Base-by-base conservation (phyloP, 2,329 filamentous ascomycete genomes). In the Penicillium sp. region DNA sequence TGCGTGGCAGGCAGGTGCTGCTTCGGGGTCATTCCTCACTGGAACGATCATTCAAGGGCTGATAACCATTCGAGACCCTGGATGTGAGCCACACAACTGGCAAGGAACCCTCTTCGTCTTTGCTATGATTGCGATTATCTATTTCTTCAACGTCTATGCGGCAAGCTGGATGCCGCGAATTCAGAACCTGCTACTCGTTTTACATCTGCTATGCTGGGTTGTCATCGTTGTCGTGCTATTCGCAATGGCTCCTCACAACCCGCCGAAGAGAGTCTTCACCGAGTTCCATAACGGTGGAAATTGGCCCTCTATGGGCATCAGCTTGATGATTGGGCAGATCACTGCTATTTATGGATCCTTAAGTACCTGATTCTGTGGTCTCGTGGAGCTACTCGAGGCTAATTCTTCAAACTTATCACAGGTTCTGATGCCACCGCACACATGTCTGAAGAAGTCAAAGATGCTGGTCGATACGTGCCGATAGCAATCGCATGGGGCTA, bases 41-140 rank as follows among this genome's bases (percentile, higher is more conserved):
- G 79, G 78, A 5, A 79, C 76, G 0, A 62, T 81, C 40, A 79
- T 81, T 36, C 78, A 81, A 52, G 71, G 74, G 2, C 67, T 77
- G 10, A 74, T 78, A 21, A 68, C 72, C 47, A 70, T 79, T 56
- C 75, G 76, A 36, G 58, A 75, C 43, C 74, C 74, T 0, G 63
- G 69, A 8, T 82, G 80, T 52, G 56, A 59, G 0, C 68, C 72
- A 0, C 69, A 73, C 5, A 71, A 69, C 40, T 82, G 79, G 79
- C 79, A 82, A 38, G 78, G 75, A 11, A 81, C 78, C 0, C 66
- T 82, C 1, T 75, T 81, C 54, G 76, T 79, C 9, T 77, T 80
- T 52, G 76, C 76, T 1, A 72, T 79, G 46, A 74, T 76, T 18
- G 48, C 76, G 4, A 56, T 80, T 4, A 75, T 76, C 24, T 75